These are phyloP conservation scores for Diaporthe citriasiana DNA, from an alignment of 2,329 filamentous ascomycete genomes.

Conservation along the genomic window DNA sequence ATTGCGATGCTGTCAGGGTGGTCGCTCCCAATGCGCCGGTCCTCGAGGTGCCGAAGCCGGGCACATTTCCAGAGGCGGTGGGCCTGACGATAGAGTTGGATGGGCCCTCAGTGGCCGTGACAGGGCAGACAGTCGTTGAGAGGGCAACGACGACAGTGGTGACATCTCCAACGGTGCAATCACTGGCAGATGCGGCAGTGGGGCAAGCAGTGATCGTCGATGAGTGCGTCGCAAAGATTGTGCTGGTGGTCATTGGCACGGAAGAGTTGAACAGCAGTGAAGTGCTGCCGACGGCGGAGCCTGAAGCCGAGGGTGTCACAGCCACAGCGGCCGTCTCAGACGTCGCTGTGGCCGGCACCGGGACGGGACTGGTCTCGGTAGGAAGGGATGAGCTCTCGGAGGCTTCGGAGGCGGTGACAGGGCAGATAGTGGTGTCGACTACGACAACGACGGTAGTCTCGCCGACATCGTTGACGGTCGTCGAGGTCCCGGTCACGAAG, in stretches of 20 bases:
- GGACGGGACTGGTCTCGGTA: constrained; percentile 9
- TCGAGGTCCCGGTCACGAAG: constrained; percentile 33
- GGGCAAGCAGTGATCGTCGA: constrained; percentile 37
- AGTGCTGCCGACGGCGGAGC: constrained; percentile 5
- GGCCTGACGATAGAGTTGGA: constrained; percentile 12
- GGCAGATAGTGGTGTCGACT: constrained; percentile 40
- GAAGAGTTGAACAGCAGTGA: constrained; percentile 6
- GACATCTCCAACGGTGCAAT: constrained; percentile 35
- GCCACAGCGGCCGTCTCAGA: constrained; percentile 27
- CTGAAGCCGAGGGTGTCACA: not conserved
- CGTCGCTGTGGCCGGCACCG: constrained; percentile 36
- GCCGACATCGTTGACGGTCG: constrained; percentile 34
- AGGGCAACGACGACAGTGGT: constrained; percentile 33
- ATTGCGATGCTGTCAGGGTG: not conserved
- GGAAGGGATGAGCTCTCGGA: constrained; percentile 20
- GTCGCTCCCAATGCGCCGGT: constrained; percentile 20
- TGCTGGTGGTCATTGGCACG: constrained; percentile 39
- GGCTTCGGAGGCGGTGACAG: constrained; percentile 40
- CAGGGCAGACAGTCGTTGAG: constrained; percentile 39
- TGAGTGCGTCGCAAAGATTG: constrained; percentile 32
- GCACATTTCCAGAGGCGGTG: not conserved
- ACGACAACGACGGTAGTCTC: constrained; percentile 41
- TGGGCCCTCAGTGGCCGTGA: constrained; percentile 27
- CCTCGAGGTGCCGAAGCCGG: not conserved
- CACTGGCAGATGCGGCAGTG: constrained; percentile 17